Conservation (phyloP, 2,329 filamentous ascomycete genomes). For the Nemania serpens region DNA sequence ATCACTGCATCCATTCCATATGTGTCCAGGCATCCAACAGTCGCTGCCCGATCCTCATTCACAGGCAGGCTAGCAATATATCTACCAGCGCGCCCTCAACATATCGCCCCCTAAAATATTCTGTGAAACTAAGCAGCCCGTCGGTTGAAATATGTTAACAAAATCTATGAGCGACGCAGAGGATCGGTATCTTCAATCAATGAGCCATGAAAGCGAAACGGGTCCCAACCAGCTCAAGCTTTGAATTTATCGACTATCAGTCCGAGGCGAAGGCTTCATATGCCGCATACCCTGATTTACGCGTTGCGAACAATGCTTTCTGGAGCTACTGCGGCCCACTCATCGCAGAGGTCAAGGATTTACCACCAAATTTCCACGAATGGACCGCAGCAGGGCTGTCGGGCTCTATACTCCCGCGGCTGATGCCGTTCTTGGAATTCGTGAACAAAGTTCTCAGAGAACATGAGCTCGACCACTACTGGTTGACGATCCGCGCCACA, state of each 20-base stretch:
- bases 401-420: slow-evolving; percentile 40
- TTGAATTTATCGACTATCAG: slow-evolving; percentile 35
- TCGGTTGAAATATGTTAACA: not conserved
- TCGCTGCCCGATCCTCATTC: not conserved
- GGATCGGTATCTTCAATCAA: not conserved
- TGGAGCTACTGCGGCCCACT: slow-evolving; percentile 53
- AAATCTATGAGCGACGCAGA: no score
- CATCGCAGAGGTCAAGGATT: slow-evolving; percentile 34
- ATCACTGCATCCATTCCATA: not conserved
- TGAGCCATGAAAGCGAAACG: slow-evolving; percentile 19
- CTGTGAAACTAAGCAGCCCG: not conserved
- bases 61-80: no score
- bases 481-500: slow-evolving; percentile 54
- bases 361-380: slow-evolving; percentile 46
- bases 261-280: not conserved
- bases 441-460: slow-evolving; percentile 44
- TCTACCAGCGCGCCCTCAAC: not conserved
- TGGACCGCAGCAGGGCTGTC: slow-evolving; percentile 45
- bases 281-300: slow-evolving; percentile 12
- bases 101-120: not conserved
- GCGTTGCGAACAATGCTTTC: slow-evolving; percentile 42
- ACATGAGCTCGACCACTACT: slow-evolving; percentile 48
- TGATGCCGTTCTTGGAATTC: slow-evolving; percentile 49
- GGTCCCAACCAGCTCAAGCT: slow-evolving; percentile 24
- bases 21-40: not conserved